Conservation (phyloP, 495 filamentous ascomycete genomes). For the Trichocladium antarcticum region DNA sequence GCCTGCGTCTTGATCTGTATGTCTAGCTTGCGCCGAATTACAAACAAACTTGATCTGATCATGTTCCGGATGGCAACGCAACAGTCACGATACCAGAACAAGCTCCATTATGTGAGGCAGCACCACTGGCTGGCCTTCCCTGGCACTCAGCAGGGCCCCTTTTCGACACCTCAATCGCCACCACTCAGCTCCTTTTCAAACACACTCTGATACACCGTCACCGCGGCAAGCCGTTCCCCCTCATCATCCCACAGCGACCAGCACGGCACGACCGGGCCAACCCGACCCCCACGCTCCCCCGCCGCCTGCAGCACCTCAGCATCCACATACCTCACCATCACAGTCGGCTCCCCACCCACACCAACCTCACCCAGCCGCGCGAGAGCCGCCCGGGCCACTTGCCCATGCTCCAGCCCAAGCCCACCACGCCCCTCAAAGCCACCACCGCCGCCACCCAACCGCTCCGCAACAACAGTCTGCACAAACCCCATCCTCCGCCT, state of each 20-base stretch:
- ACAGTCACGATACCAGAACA: too few species aligned
- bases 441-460: neutral
- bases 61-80: too few species aligned
- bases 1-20: too few species aligned
- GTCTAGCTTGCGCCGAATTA: too few species aligned
- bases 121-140: too few species aligned
- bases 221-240: conserved; percentile 12
- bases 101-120: too few species aligned
- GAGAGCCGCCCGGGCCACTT: neutral
- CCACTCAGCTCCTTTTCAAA: neutral
- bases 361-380: neutral
- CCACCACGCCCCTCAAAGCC: neutral
- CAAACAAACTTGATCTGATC: too few species aligned
- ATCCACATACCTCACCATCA: conserved; percentile 13
- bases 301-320: neutral
- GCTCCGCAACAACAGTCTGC: conserved; percentile 18
- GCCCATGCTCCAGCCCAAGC: neutral
- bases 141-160: too few species aligned
- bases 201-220: conserved; percentile 19
- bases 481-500: conserved; percentile 6
- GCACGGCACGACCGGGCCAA: conserved; percentile 17
- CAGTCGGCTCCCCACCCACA: neutral
- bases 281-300: neutral
- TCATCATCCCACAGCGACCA: conserved; percentile 18
- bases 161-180: too few species aligned